Evolutionary conservation across 164 flowering plant genomes (phyloP).

Genomic region (Magnolia changhungtana): DNA sequence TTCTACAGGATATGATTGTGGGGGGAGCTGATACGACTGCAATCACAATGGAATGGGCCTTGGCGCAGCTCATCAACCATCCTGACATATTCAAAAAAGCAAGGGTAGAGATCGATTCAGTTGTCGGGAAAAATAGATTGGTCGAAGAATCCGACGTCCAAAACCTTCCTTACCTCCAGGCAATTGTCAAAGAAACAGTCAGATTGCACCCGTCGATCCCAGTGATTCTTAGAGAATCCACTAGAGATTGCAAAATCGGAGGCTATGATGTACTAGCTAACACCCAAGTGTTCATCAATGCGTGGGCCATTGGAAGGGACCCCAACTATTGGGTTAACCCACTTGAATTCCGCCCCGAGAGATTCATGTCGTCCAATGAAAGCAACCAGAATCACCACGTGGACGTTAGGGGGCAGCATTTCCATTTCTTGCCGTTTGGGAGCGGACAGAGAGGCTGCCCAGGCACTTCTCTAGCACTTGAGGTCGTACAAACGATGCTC

Average conservation of each 20-base stretch:
- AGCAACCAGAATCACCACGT: neutral
- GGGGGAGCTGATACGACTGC: conserved; percentile 11
- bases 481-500: neutral
- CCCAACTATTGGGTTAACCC: conserved; percentile 7
- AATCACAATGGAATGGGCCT: conserved; percentile 8
- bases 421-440: conserved; percentile 34
- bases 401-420: conserved; percentile 32
- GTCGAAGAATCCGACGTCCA: conserved; percentile 13
- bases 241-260: conserved; percentile 6
- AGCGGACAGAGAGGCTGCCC: conserved; percentile 30
- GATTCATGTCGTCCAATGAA: conserved; percentile 5
- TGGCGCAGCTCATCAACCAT: conserved; percentile 13
- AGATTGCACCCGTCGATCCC: conserved; percentile 9
- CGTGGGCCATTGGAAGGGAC: conserved; percentile 12
- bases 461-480: conserved; percentile 8
- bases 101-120: conserved; percentile 8
- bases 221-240: neutral
- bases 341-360: conserved; percentile 8
- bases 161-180: conserved; percentile 12
- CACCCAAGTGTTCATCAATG: conserved; percentile 1
- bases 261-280: conserved; percentile 7
- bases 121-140: neutral
- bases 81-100: neutral
- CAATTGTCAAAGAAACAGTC: conserved; percentile 6
- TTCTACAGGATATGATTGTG: conserved; percentile 7